A percentile compares a stretch with the other conserved stretches of the same genome.
phyloP scores from a whole-genome alignment of 1,284 basidiomycete species.

The Irpex sp. region DNA sequence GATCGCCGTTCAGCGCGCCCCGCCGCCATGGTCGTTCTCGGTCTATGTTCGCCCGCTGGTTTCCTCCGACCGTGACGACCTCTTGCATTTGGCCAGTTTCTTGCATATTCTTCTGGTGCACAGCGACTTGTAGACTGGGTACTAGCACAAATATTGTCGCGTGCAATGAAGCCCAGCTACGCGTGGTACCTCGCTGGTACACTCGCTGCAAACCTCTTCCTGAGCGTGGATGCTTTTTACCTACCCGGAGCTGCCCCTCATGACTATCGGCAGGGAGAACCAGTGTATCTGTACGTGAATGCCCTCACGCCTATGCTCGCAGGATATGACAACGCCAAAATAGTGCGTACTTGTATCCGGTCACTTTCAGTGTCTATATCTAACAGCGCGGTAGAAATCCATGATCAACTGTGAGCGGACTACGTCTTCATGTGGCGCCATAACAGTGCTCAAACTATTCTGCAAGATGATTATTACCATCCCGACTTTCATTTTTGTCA shows the following conservation, averaged over 20 bases:
- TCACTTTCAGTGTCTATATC: conserved; percentile 19
- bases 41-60: neutral
- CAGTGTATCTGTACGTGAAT: conserved; percentile 80
- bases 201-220: no score
- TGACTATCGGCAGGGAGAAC: conserved; percentile 69
- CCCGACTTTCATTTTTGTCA: conserved; percentile 84
- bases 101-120: no score
- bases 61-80: neutral
- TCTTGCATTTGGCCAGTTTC: conserved; percentile 13
- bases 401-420: conserved; percentile 64
- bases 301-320: conserved; percentile 83
- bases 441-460: conserved; percentile 14
- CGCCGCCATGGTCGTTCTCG: no score
- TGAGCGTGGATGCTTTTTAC: conserved; percentile 52
- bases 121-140: no score
- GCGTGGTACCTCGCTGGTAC: no score
- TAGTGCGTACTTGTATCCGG: conserved; percentile 43
- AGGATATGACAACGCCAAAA: conserved; percentile 67
- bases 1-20: no score
- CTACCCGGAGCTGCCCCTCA: conserved; percentile 78
- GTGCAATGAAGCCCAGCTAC: no score
- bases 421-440: neutral
- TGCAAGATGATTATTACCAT: conserved; percentile 83
- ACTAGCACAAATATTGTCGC: no score
- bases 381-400: conserved; percentile 57